These are phyloP conservation scores for Aquilaria yunnanensis DNA, from an alignment of 345 rosid species.

Conservation along the genomic window DNA sequence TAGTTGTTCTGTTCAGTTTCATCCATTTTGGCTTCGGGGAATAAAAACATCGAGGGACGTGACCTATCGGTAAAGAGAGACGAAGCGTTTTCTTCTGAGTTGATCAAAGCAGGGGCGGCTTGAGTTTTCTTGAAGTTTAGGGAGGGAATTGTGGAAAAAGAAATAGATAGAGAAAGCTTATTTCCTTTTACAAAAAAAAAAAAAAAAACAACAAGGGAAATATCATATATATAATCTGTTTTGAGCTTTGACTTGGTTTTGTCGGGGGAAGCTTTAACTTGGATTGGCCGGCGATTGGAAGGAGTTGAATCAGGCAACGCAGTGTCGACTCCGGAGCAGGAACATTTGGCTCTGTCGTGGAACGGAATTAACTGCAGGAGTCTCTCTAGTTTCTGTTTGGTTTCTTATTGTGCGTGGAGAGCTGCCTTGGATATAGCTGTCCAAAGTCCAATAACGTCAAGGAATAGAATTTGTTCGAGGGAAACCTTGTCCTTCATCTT, in stretches of 20 bases:
- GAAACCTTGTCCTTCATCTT: conserved; percentile 16
- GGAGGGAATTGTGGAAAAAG: neutral
- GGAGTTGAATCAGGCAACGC: conserved; percentile 14
- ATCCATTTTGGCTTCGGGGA: conserved; percentile 23
- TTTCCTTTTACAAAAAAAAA: neutral
- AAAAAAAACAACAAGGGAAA: no score
- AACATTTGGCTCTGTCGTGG: conserved; percentile 2
- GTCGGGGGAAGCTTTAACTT: neutral
- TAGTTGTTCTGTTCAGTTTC: conserved; percentile 1
- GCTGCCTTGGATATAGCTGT: conserved; percentile 51
- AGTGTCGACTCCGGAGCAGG: conserved; percentile 15
- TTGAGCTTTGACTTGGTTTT: neutral
- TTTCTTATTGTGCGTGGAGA: conserved; percentile 13
- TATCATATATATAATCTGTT: neutral
- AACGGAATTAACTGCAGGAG: conserved; percentile 7
- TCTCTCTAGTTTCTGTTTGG: neutral
- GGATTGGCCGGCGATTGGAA: conserved; percentile 13
- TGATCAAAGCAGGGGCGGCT: conserved; percentile 32
- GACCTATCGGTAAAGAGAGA: conserved; percentile 5
- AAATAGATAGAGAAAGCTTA: neutral
- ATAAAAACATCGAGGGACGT: conserved; percentile 19
- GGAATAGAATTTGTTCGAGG: conserved; percentile 34
- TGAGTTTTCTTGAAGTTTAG: conserved; percentile 40
- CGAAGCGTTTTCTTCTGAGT: conserved; percentile 22
- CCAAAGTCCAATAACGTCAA: conserved; percentile 34